phyloP scores from a whole-genome alignment of 2,329 filamentous ascomycete species.

The Arthrobotrys pseudoclavata region DNA sequence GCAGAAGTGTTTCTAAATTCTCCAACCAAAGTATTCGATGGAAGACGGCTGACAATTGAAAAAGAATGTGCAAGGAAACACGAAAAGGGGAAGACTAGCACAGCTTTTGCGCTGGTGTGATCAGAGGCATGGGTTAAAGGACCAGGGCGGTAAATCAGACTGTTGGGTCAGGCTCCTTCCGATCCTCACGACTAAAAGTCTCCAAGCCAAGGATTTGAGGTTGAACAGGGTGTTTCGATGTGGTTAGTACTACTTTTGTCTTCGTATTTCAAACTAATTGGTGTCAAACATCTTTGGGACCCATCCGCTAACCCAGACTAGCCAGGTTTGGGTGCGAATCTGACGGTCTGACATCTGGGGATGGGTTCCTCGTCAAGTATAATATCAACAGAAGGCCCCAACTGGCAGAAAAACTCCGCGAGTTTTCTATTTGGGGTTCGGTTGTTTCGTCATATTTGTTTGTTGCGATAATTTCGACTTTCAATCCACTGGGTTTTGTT shows the following conservation, averaged over 20 bases:
- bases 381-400: conserved; percentile 45
- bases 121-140: conserved; percentile 23
- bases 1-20: conserved; percentile 40
- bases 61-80: conserved; percentile 19
- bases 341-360: conserved; percentile 19
- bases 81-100: conserved; percentile 40
- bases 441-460: conserved; percentile 17
- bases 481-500: conserved; percentile 11
- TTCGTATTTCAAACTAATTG: conserved; percentile 39
- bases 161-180: conserved; percentile 11
- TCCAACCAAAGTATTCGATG: conserved; percentile 12
- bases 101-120: conserved; percentile 33
- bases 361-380: conserved; percentile 17
- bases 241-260: conserved; percentile 6
- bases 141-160: conserved; percentile 47
- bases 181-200: conserved; percentile 4
- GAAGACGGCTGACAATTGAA: conserved; percentile 15
- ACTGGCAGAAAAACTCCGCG: background rate
- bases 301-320: conserved; percentile 20
- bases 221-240: conserved; percentile 27
- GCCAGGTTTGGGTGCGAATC: conserved; percentile 13
- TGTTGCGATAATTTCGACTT: conserved; percentile 11
- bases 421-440: conserved; percentile 15
- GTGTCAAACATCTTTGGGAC: conserved; percentile 23
- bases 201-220: conserved; percentile 38